Evolutionary conservation across 441 rosid species (phyloP).

Genomic region (Omphalea diandra): DNA sequence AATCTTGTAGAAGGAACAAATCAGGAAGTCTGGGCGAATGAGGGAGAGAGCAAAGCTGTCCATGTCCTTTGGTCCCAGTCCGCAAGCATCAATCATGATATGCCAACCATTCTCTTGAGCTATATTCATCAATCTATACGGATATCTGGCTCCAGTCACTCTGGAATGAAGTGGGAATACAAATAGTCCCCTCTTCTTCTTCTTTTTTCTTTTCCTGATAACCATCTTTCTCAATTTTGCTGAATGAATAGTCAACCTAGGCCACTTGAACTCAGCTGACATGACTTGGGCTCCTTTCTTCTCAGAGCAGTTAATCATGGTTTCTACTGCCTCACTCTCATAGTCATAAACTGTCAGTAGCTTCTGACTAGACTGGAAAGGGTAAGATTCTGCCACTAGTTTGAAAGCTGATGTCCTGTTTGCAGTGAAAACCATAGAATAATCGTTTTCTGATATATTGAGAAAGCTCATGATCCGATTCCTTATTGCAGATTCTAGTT

Average conservation of each 20-base stretch:
- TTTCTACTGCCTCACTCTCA: constrained; percentile 78
- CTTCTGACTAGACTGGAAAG: constrained; percentile 55
- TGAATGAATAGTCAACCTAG: constrained; percentile 67
- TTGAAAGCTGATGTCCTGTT: constrained; percentile 87
- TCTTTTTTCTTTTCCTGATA: constrained; percentile 45
- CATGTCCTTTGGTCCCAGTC: constrained; percentile 92
- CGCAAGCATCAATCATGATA: constrained; percentile 83
- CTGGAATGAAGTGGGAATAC: constrained; percentile 91
- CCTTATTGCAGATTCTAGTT: constrained; percentile 64
- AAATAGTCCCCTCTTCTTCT: constrained; percentile 66
- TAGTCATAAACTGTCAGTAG: constrained; percentile 85
- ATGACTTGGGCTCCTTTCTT: constrained; percentile 67
- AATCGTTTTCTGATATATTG: constrained; percentile 67
- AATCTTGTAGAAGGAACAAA: constrained; percentile 85
- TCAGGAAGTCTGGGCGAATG: constrained; percentile 76
- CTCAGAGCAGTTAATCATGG: constrained; percentile 57
- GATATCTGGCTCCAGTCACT: constrained; percentile 81
- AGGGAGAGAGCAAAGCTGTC: constrained; percentile 82
- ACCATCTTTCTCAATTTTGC: constrained; percentile 62
- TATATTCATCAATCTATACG: constrained; percentile 78
- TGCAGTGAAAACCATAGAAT: constrained; percentile 84
- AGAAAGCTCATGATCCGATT: constrained; percentile 74
- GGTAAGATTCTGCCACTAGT: constrained; percentile 83
- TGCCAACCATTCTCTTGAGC: constrained; percentile 96
- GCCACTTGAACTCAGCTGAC: constrained; percentile 93